Evolutionary conservation across 164 flowering plant species (phyloP), one percentile per base, ranked within the genome.

Genomic region (Amborella trichopoda): DNA sequence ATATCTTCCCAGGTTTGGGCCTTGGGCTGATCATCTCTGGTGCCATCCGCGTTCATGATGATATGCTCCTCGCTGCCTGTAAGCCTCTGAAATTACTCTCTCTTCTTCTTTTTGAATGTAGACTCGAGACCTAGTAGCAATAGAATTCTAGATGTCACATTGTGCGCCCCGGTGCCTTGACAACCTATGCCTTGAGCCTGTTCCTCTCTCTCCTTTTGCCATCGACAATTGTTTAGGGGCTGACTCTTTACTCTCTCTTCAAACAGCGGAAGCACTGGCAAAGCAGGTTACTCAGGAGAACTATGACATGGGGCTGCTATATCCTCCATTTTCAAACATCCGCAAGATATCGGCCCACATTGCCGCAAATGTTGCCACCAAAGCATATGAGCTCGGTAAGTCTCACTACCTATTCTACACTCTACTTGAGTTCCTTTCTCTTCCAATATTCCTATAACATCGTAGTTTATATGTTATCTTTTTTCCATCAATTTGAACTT

Each of bases 1-100:
- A 91, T 56, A 91, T 91, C 10, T 91, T 91, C 68, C 96, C 98
- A 26, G 98, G 98, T 53, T 72, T 91, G 54, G 98, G 98, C 49
- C 40, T 91, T 54, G 98, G 98, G 52, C 37, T 90, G 70, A 77
- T 85, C 36, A 85, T 85, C 6, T 80, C 89, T 20, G 97, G 97
- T 50, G 84, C 96, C 8, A 91, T 83, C 44, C 87, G 94, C n/a
- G 89, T 90, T 14, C 98, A 83, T 50, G 96, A 86, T 49, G 85
- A 81, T 10, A 83, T 90, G 98, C 87, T 90, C 45, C 66, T 90
- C n/a, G 87, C 84, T 46, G 96, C 98, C 36, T 73, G 98, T 86
- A 72, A 77, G 94, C 70, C 39, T 19, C 6, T 13, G 18, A 40
- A 45, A 28, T 26, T 22, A 9, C 27, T 20, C 2, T 19, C 23